Percentiles rank a stretch among this genome's conserved stretches.
These are phyloP conservation scores for Blastomyces emzantsi DNA, from an alignment of 2,329 filamentous ascomycete species.

Conservation along the genomic window DNA sequence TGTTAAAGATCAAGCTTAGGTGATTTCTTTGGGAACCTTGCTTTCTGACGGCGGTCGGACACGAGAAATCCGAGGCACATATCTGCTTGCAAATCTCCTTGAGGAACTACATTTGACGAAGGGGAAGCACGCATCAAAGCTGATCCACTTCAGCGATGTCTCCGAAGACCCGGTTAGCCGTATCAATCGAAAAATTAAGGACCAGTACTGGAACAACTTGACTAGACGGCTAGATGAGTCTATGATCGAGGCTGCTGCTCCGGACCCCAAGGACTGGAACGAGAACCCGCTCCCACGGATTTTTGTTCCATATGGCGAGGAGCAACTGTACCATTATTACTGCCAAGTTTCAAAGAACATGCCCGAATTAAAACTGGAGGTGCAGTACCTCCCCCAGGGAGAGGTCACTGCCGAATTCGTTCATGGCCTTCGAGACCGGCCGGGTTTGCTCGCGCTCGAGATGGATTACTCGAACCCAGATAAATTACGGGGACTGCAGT, in stretches of 20 bases:
- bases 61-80: slow-evolving; percentile 62
- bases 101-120: slow-evolving; percentile 81
- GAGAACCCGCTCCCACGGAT: slow-evolving; percentile 72
- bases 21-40: slow-evolving; percentile 65
- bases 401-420: slow-evolving; percentile 65
- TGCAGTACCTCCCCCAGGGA: slow-evolving; percentile 58
- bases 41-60: slow-evolving; percentile 69
- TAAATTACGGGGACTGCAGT: slow-evolving; percentile 58
- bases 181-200: slow-evolving; percentile 64
- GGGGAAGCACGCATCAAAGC: slow-evolving; percentile 63
- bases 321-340: slow-evolving; percentile 75
- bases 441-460: slow-evolving; percentile 71
- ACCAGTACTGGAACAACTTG: slow-evolving; percentile 74
- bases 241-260: slow-evolving; percentile 59
- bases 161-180: slow-evolving; percentile 79
- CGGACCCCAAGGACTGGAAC: slow-evolving; percentile 80
- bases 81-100: slow-evolving; percentile 82
- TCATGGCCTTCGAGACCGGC: slow-evolving; percentile 67
- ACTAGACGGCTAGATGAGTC: slow-evolving; percentile 73
- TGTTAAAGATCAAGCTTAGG: slow-evolving; percentile 37
- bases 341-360: slow-evolving; percentile 59
- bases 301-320: slow-evolving; percentile 68
- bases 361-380: slow-evolving; percentile 70
- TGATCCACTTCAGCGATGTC: slow-evolving; percentile 75
- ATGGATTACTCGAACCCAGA: slow-evolving; percentile 55